A percentile compares a stretch with the other conserved stretches of the same genome.
Evolutionary conservation across 495 filamentous ascomycete genomes (phyloP).

Genomic region (Ramalina intermedia): DNA sequence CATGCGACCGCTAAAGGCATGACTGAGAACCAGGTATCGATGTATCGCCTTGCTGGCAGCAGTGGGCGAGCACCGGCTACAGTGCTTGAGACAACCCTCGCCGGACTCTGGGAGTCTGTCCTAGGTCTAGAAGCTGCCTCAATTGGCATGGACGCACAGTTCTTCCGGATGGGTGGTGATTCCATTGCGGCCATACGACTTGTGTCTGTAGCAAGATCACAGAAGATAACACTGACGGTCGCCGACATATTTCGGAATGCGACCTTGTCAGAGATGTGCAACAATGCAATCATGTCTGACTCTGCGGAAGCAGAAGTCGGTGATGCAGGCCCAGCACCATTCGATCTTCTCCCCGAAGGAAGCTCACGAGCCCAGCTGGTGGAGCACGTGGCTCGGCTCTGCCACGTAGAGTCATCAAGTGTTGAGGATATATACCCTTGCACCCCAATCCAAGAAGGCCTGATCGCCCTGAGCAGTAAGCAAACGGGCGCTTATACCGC

Average conservation of each 20-base stretch:
- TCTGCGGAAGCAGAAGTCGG: background rate
- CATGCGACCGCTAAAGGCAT: constrained; percentile 25
- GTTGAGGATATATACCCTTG: constrained; percentile 46
- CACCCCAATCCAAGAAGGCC: constrained; percentile 38
- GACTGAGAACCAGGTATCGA: constrained; percentile 25
- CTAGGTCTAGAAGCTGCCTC: constrained; percentile 25
- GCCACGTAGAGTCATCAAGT: constrained; percentile 8
- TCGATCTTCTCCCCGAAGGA: constrained; percentile 5
- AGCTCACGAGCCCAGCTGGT: background rate
- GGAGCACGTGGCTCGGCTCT: constrained; percentile 10
- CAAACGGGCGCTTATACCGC: constrained; percentile 27
- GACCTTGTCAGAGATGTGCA: constrained; percentile 32
- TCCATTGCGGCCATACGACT: constrained; percentile 43
- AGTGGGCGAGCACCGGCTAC: constrained; percentile 17
- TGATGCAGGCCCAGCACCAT: constrained; percentile 1
- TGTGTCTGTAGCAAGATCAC: constrained; percentile 30
- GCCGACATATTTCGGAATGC: constrained; percentile 35
- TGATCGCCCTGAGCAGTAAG: constrained; percentile 30
- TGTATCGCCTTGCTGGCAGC: constrained; percentile 25
- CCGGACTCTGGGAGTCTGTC: constrained; percentile 24
- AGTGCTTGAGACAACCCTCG: constrained; percentile 22
- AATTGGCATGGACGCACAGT: constrained; percentile 31
- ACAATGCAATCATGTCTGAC: constrained; percentile 15
- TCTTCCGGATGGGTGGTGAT: constrained; percentile 41
- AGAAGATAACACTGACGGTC: constrained; percentile 32